Evolutionary conservation across 2,329 filamentous ascomycete species (phyloP).

Genomic region (Raffaelea arxii): DNA sequence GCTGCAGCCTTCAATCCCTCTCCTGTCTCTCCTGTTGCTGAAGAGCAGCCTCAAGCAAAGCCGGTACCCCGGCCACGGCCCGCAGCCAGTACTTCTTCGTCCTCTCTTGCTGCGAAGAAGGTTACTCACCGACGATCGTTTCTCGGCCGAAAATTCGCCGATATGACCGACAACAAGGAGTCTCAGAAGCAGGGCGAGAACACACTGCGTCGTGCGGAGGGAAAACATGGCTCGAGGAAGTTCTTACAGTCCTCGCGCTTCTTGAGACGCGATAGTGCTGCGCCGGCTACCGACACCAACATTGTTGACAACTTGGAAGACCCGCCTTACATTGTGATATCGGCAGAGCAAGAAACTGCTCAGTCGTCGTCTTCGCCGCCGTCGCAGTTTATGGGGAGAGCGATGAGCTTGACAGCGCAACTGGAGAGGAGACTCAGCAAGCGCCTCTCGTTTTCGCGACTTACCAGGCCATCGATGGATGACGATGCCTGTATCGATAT

Average conservation of each 20-base stretch:
- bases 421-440: slow-evolving; percentile 16
- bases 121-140: not conserved
- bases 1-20: not conserved
- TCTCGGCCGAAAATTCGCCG: not conserved
- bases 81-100: not conserved
- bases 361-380: not conserved
- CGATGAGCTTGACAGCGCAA: slow-evolving; percentile 22
- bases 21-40: not conserved
- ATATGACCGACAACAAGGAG: slow-evolving; percentile 1
- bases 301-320: slow-evolving; percentile 19
- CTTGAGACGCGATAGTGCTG: too few relatives aligned
- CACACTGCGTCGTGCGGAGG: too few relatives aligned
- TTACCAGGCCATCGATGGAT: not conserved
- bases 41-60: too few relatives aligned
- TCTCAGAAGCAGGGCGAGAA: not conserved
- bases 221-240: slow-evolving; percentile 12
- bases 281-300: slow-evolving; percentile 15
- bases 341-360: slow-evolving; percentile 6
- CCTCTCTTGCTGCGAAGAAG: not conserved
- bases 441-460: slow-evolving; percentile 1
- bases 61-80: too few relatives aligned
- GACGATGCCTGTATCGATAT: too few relatives aligned
- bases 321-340: slow-evolving; percentile 14
- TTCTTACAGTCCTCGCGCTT: too few relatives aligned
- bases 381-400: slow-evolving; percentile 11